These are phyloP conservation scores for Xerocomus spinulosus DNA, from an alignment of 768 basidiomycete species.

Conservation along the genomic window DNA sequence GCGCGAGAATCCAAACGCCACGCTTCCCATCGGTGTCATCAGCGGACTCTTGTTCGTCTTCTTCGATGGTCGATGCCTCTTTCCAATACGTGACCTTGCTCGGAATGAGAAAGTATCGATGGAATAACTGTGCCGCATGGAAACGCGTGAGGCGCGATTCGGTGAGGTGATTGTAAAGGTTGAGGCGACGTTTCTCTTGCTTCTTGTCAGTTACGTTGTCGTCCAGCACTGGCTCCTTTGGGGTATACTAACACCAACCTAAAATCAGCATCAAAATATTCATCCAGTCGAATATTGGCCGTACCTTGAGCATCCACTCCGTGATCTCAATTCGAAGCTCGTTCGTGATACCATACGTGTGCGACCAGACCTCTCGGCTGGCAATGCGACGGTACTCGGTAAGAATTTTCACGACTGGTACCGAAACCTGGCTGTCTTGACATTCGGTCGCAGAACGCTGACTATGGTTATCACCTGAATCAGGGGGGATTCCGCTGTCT, in stretches of 20 bases:
- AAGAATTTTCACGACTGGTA: not conserved
- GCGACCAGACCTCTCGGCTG: constrained; percentile 12
- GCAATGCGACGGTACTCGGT: not conserved
- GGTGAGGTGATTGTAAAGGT: constrained; percentile 49
- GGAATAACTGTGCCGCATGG: constrained; percentile 59
- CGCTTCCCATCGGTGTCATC: constrained; percentile 18
- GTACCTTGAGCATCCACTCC: constrained; percentile 46
- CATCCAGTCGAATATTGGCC: not conserved
- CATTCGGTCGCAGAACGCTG: constrained; percentile 9
- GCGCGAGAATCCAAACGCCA: constrained; percentile 53
- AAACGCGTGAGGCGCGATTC: constrained; percentile 57
- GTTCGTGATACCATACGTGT: constrained; percentile 31
- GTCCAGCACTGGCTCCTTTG: not conserved
- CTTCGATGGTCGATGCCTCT: not conserved
- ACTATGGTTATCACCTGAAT: constrained; percentile 8
- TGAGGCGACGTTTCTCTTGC: not conserved
- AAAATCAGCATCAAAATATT: not conserved
- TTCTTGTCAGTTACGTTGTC: not conserved
- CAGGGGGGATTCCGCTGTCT: constrained; percentile 6
- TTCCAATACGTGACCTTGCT: constrained; percentile 13
- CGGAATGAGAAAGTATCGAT: constrained; percentile 49
- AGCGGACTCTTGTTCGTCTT: not conserved
- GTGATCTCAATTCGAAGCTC: constrained; percentile 34
- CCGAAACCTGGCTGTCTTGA: constrained; percentile 17
- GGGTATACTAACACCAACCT: constrained; percentile 3